Percentiles rank a stretch among this genome's conserved stretches.
Conservation (phyloP, 208 protist species). For the Trichomonas vaginalis region DNA sequence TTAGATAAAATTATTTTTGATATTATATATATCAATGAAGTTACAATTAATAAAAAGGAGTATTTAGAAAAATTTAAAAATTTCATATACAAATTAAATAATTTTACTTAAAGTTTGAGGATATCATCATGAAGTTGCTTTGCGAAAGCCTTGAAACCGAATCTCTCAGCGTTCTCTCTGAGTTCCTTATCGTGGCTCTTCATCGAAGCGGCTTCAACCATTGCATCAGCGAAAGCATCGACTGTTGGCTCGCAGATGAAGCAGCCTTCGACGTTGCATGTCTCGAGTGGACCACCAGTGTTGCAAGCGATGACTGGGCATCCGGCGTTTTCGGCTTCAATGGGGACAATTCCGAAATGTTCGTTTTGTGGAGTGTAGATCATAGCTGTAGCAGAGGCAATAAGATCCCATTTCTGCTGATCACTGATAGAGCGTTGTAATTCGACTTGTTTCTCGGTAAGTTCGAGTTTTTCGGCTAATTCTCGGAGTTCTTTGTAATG, state of each 20-base stretch:
- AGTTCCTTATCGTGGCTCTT: background rate
- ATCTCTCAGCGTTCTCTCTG: background rate
- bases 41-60: too few species aligned
- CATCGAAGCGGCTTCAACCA: background rate
- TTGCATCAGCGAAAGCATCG: background rate
- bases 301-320: slow-evolving; percentile 38
- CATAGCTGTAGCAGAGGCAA: background rate
- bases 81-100: too few species aligned
- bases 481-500: slow-evolving; percentile 24
- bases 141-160: background rate
- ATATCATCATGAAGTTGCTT: background rate
- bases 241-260: background rate
- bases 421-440: background rate
- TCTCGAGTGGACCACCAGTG: slow-evolving; percentile 39
- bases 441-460: background rate
- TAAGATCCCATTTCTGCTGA: background rate
- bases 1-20: too few species aligned
- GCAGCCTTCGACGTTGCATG: slow-evolving; percentile 21
- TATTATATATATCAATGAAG: too few species aligned
- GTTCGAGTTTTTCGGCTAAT: background rate
- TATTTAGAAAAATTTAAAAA: too few species aligned
- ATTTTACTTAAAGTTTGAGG: background rate
- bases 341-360: slow-evolving; percentile 49
- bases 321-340: slow-evolving; percentile 41
- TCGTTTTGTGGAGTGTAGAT: slow-evolving; percentile 45